These are phyloP conservation scores for Trichoderma pleuroti DNA, from an alignment of 2,329 filamentous ascomycete species.

Conservation along the genomic window DNA sequence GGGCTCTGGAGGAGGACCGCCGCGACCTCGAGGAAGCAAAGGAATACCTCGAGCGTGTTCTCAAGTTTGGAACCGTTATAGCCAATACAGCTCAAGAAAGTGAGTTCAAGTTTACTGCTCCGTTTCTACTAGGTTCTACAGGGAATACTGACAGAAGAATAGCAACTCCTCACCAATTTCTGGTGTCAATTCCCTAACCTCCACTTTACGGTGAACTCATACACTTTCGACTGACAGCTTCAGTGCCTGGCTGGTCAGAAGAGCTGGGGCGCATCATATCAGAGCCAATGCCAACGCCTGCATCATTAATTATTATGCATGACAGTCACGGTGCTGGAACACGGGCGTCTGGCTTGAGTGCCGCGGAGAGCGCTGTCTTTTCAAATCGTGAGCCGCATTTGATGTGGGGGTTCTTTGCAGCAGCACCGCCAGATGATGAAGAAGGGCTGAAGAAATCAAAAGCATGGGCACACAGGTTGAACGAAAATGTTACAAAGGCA, in stretches of 20 bases:
- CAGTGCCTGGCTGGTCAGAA: not conserved
- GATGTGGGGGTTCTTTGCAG: not conserved
- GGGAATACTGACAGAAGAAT: not conserved
- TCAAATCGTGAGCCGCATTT: conserved; percentile 5
- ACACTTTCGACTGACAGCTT: not conserved
- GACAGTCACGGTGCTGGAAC: conserved; percentile 1
- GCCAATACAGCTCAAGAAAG: not conserved
- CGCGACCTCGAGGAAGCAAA: conserved; percentile 5
- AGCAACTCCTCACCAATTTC: not conserved
- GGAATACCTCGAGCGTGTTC: not conserved
- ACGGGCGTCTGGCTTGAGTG: not conserved
- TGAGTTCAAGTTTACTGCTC: not conserved
- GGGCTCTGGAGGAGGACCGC: not conserved
- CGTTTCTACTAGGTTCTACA: not conserved
- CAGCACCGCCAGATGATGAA: not conserved
- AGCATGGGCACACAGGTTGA: not conserved
- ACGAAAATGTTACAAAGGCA: not conserved
- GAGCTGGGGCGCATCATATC: not conserved
- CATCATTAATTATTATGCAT: not conserved
- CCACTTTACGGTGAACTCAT: not conserved
- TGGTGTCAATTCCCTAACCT: not conserved
- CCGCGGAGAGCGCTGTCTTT: not conserved
- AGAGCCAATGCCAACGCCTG: not conserved
- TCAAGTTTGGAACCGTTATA: not conserved
- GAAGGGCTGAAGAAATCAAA: not conserved